Base-by-base conservation (phyloP, 2,329 filamentous ascomycete species). In the Cytospora mali region DNA sequence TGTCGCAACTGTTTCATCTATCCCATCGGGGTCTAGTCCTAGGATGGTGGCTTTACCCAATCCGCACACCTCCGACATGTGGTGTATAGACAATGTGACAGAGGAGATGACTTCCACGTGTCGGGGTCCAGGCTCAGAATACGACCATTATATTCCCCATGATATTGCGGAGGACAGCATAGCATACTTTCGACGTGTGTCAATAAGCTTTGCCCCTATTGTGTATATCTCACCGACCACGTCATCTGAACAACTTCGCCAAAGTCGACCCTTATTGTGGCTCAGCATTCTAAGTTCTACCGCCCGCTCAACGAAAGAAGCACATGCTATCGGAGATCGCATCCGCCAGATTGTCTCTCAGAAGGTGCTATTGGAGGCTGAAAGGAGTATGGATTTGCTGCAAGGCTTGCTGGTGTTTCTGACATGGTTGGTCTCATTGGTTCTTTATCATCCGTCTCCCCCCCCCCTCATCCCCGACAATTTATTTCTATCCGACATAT, bases 331-430 rank as follows among this genome's bases (percentile, higher is more conserved):
- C 39, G 74, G 74, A 39, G 76, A 76, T 2, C 75, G 73, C 21
- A 72, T 81, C 6, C 79, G 79, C 49, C 73, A 77, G 51, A 74
- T 80, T 28, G 58, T 84, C 16, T 76, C 80, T 0, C 74, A 78
- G n/a, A 77, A 76, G 61, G 71, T 84, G 28, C 67, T 85, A 7
- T 62, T 83, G 14, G 75, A 81, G 11, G 72, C 76, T n/a, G 81
- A 84, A 61, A 77, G 79, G 56, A 78, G 71, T 54, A 72, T 85
- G 46, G 84, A 87, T 65, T 66, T 86, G 13, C 71, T 87, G 2
- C 73, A 82, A 13, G 83, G 83, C 0, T 62, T 85, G 4, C 68
- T 87, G 18, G 65, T 74, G 66, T 57, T 79, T 73, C 58, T 73
- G 78, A 25, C 74, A 33, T 86, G 83, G 81, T 80, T 69, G 67